Evolutionary conservation across 2,329 filamentous ascomycete genomes (phyloP).

Genomic region (Botryosphaeria dothidea): DNA sequence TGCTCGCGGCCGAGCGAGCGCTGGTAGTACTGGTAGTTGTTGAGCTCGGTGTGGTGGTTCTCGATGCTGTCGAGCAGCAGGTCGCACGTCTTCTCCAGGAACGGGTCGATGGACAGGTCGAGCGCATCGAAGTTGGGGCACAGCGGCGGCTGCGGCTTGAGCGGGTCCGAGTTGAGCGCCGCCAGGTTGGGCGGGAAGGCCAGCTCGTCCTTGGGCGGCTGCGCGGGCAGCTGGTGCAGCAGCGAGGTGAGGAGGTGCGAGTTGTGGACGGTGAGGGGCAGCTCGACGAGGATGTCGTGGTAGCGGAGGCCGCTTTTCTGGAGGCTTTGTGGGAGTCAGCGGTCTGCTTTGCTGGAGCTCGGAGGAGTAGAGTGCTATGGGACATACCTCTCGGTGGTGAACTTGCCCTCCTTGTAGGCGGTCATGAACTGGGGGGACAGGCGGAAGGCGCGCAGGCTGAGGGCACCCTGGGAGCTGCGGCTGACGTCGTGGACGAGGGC

Average conservation of each 20-base stretch:
- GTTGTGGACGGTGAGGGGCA: conserved; percentile 90
- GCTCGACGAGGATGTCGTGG: conserved; percentile 89
- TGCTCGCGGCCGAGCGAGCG: conserved; percentile 91
- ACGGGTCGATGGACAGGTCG: conserved; percentile 92
- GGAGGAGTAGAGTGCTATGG: not conserved
- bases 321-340: conserved; percentile 58
- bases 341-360: not conserved
- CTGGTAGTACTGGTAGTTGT: conserved; percentile 99
- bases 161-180: conserved; percentile 68
- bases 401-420: conserved; percentile 95
- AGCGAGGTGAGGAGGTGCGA: conserved; percentile 94
- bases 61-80: conserved; percentile 95
- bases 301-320: conserved; percentile 93
- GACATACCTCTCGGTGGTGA: conserved; percentile 87
- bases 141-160: conserved; percentile 63
- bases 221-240: conserved; percentile 83
- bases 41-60: conserved; percentile 96
- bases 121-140: conserved; percentile 88
- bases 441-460: conserved; percentile 89
- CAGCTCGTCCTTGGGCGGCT: conserved; percentile 66
- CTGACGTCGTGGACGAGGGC: conserved; percentile 94
- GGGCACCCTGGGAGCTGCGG: conserved; percentile 86
- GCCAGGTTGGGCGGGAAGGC: conserved; percentile 76
- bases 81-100: conserved; percentile 97
- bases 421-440: conserved; percentile 85